Conservation (phyloP, 352 stramenopile genomes). For the Pythium aquatile region DNA sequence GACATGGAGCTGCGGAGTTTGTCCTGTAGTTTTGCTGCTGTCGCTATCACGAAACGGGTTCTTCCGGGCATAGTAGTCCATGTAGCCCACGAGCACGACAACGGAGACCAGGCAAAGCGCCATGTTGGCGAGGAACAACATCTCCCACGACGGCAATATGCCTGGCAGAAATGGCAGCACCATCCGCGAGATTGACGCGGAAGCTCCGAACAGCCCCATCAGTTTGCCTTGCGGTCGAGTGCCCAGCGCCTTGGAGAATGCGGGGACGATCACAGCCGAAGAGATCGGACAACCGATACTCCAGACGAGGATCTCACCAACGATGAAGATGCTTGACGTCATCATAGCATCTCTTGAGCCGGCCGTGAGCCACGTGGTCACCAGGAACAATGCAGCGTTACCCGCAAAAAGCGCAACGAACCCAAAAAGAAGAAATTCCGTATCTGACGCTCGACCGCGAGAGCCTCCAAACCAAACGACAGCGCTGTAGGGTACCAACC, state of each 20-base stretch:
- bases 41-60: no score
- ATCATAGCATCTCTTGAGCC: slow-evolving; percentile 7
- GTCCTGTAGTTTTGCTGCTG: neutral
- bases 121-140: slow-evolving; percentile 48
- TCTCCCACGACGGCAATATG: slow-evolving; percentile 39
- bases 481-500: slow-evolving; percentile 39
- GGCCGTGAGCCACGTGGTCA: slow-evolving; percentile 23
- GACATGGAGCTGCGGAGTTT: neutral
- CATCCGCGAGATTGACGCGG: slow-evolving; percentile 54
- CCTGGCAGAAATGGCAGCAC: slow-evolving; percentile 56
- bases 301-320: slow-evolving; percentile 55
- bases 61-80: neutral
- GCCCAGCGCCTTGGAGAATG: slow-evolving; percentile 61
- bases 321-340: slow-evolving; percentile 36
- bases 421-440: slow-evolving; percentile 45
- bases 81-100: slow-evolving; percentile 31
- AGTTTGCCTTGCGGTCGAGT: slow-evolving; percentile 45
- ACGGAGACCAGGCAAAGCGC: slow-evolving; percentile 44
- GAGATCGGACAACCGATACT: slow-evolving; percentile 59
- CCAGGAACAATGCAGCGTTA: slow-evolving; percentile 41
- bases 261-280: slow-evolving; percentile 49
- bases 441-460: slow-evolving; percentile 34
- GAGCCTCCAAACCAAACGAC: slow-evolving; percentile 33
- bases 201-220: slow-evolving; percentile 65
- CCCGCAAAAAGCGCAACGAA: slow-evolving; percentile 46